phyloP scores from a whole-genome alignment of 257 asterid species.

The Schizonepeta tenuifolia region DNA sequence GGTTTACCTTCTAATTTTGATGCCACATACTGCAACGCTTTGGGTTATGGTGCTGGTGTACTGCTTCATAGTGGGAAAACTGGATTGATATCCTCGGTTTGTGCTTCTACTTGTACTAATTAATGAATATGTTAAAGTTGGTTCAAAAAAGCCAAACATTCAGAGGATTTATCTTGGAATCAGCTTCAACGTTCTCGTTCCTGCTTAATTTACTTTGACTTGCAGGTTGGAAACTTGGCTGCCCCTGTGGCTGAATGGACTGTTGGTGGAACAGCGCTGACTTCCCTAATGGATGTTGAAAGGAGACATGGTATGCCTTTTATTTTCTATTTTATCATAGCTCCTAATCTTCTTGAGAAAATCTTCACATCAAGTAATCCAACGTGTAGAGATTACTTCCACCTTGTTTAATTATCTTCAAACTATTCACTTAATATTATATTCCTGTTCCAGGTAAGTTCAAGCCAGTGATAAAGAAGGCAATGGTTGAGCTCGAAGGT shows the following conservation, averaged over 20 bases:
- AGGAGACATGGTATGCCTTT: slow-evolving; percentile 84
- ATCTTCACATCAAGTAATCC: neutral
- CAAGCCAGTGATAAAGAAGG: slow-evolving; percentile 99
- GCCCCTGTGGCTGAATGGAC: slow-evolving; percentile 95
- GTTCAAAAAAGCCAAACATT: neutral
- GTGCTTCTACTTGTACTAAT: slow-evolving; percentile 20
- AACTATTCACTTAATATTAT: slow-evolving; percentile 8
- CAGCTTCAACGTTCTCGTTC: neutral
- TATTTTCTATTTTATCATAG: slow-evolving; percentile 8
- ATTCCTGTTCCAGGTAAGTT: slow-evolving; percentile 66
- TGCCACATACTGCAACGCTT: slow-evolving; percentile 77
- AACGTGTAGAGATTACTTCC: neutral
- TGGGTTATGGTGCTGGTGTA: slow-evolving; percentile 81
- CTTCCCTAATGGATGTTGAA: slow-evolving; percentile 96
- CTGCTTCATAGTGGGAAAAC: slow-evolving; percentile 85
- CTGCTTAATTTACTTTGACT: neutral
- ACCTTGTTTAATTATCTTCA: neutral
- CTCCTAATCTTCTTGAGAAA: neutral
- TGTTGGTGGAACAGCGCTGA: slow-evolving; percentile 95
- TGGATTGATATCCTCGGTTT: slow-evolving; percentile 73
- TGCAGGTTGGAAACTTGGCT: slow-evolving; percentile 92
- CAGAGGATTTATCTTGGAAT: slow-evolving; percentile 2
- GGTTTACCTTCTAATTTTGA: slow-evolving; percentile 97
- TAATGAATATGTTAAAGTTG: neutral
- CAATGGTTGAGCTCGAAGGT: slow-evolving; percentile 99